These are phyloP conservation scores for Flaveria ramosissima DNA, from an alignment of 129 eudicot genomes.

Conservation along the genomic window DNA sequence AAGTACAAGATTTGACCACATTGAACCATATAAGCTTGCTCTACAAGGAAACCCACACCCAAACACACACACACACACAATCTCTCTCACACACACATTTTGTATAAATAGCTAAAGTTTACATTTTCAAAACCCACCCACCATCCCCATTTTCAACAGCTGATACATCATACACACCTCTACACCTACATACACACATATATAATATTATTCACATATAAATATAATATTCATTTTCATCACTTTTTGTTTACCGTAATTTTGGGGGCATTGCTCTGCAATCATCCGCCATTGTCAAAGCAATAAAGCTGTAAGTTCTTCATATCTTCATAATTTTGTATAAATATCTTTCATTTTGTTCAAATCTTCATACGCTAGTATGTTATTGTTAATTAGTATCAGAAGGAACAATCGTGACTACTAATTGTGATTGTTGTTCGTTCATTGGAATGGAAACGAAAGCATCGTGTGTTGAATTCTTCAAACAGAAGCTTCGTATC, in stretches of 20 bases:
- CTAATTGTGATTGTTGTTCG: no score
- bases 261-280: neutral
- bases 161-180: neutral
- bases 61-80: no score
- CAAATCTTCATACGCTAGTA: neutral
- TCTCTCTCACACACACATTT: neutral
- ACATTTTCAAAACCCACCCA: slow-evolving; percentile 8
- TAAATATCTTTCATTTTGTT: neutral
- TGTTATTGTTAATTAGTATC: no score
- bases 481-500: neutral
- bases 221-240: neutral
- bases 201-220: neutral
- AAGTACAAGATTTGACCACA: slow-evolving; percentile 20
- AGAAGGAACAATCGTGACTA: no score
- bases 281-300: neutral
- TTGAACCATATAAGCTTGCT: slow-evolving; percentile 17
- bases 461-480: neutral
- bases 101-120: neutral
- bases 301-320: slow-evolving; percentile 19
- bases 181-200: neutral
- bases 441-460: no score
- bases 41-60: slow-evolving; percentile 23
- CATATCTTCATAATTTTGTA: neutral
- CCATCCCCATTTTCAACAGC: neutral
- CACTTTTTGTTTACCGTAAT: slow-evolving; percentile 14